These are phyloP conservation scores for Leccinum disarticulatum DNA, from an alignment of 768 basidiomycete species.

Conservation along the genomic window DNA sequence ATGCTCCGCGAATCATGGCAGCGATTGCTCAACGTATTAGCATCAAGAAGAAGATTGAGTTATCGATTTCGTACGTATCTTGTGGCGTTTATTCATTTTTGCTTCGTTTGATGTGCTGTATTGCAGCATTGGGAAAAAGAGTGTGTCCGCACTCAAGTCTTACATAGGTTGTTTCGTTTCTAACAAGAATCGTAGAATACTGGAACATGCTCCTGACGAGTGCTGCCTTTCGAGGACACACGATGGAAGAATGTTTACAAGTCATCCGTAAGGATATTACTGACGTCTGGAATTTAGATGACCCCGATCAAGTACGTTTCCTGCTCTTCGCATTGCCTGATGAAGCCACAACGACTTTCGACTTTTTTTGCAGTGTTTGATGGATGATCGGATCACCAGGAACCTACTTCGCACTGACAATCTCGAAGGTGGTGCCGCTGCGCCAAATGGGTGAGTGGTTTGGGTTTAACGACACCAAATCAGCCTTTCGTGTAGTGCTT, in stretches of 20 bases:
- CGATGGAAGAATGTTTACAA: slow-evolving; percentile 12
- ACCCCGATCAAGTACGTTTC: slow-evolving; percentile 10
- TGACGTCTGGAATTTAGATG: slow-evolving; percentile 15
- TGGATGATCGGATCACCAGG: slow-evolving; percentile 2
- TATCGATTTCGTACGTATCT: slow-evolving; percentile 9
- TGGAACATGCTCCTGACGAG: slow-evolving; percentile 14
- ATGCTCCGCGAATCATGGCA: slow-evolving; percentile 10
- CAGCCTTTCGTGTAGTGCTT: not conserved
- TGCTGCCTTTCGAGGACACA: slow-evolving; percentile 4
- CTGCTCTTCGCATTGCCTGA: not conserved
- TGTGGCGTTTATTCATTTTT: not conserved
- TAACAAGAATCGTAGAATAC: slow-evolving; percentile 5
- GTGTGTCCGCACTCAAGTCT: not conserved
- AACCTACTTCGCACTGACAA: slow-evolving; percentile 9
- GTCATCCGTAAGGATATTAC: slow-evolving; percentile 13
- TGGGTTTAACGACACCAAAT: not conserved
- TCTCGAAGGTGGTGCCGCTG: not conserved
- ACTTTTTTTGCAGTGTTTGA: slow-evolving; percentile 10
- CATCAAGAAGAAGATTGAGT: slow-evolving; percentile 17
- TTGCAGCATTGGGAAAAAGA: slow-evolving; percentile 14
- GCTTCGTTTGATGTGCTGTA: not conserved
- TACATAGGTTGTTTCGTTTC: not conserved
- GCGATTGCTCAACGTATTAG: slow-evolving; percentile 17
- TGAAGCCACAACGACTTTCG: not conserved
- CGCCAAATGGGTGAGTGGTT: slow-evolving; percentile 1